Base-by-base conservation (phyloP, 192 early-diverging fungal species). In the Globomyces pollinis-pini region DNA sequence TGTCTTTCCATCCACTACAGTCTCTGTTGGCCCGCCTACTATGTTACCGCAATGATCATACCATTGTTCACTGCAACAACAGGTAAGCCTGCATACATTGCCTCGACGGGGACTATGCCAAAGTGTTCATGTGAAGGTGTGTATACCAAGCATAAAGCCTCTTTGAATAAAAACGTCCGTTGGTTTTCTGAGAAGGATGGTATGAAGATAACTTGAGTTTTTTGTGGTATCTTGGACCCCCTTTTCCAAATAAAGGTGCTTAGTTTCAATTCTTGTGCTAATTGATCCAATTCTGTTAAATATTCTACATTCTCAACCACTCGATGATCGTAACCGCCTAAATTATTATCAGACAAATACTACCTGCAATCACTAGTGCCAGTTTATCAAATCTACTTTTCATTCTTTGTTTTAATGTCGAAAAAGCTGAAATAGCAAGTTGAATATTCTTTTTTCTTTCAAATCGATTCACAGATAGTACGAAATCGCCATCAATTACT, bases 21-120 rank as follows among this genome's bases (percentile, higher is more conserved):
- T 88, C 60, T 98, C 94, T 13, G 76, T 78, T 57, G 55, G 55
- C 5, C 55, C 38, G 2, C 55, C n/a, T n/a, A n/a, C n/a, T n/a
- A 39, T 20, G 15, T n/a, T 20, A 15, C 20, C 20, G 2, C 92
- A 93, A 0, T 93, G 92, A 30, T 91, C n/a, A n/a, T n/a, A n/a
- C n/a, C 94, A 52, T 70, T 86, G 66, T 91, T 86, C 26, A 73
- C 79, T 0, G 94, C 94, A 13, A 98, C 78, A 1, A 96, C 94
- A 3, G 94, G 94, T 12, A 89, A 67, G 28, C 76, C 64, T 51
- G 81, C 80, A 67, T 91, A 93, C 94, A 98, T 95, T 45, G 90
- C 90, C 63, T 98, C 94, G 0, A 98, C 79, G 1, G 94, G 94
- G n/a, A 91, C 91, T 47, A 98, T 98, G 0, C 94, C 94, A 62